A percentile compares a stretch with the other conserved stretches of the same genome.
phyloP scores from a whole-genome alignment of 2,329 filamentous ascomycete species.

The Fusarium staphyleae region DNA sequence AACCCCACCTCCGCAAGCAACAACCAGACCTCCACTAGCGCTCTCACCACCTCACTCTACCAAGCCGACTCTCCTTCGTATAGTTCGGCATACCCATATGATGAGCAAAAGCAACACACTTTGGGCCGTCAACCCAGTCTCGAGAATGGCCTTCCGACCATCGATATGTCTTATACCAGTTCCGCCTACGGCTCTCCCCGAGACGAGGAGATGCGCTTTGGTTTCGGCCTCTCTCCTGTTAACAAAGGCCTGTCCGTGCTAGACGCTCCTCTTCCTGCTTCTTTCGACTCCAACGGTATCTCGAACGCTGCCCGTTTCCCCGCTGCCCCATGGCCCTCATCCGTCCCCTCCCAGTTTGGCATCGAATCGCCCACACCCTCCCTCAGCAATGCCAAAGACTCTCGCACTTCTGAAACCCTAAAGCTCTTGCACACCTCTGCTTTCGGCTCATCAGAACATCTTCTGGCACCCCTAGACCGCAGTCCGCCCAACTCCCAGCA shows the following conservation, averaged over 20 bases:
- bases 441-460: constrained; percentile 71
- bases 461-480: constrained; percentile 57
- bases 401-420: constrained; percentile 67
- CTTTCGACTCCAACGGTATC: constrained; percentile 95
- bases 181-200: constrained; percentile 83
- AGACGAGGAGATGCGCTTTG: constrained; percentile 67
- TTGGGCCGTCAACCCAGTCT: constrained; percentile 59
- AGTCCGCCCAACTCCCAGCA: constrained; percentile 61
- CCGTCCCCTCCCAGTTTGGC: constrained; percentile 89
- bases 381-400: constrained; percentile 67
- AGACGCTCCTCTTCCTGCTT: constrained; percentile 90
- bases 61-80: constrained; percentile 51
- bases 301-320: constrained; percentile 86
- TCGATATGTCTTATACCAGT: constrained; percentile 65
- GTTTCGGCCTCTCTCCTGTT: constrained; percentile 80
- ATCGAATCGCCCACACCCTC: constrained; percentile 85
- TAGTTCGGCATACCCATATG: constrained; percentile 49
- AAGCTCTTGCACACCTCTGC: constrained; percentile 72
- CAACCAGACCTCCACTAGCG: constrained; percentile 70
- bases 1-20: constrained; percentile 51
- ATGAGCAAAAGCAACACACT: constrained; percentile 54
- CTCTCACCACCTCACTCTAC: constrained; percentile 67
- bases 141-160: constrained; percentile 63
- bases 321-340: constrained; percentile 84
- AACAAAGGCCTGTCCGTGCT: constrained; percentile 82